Percentiles rank a stretch among this genome's conserved stretches.
Evolutionary conservation across 148 eudicot species (phyloP).

Genomic region (Vaccinium darrowii): DNA sequence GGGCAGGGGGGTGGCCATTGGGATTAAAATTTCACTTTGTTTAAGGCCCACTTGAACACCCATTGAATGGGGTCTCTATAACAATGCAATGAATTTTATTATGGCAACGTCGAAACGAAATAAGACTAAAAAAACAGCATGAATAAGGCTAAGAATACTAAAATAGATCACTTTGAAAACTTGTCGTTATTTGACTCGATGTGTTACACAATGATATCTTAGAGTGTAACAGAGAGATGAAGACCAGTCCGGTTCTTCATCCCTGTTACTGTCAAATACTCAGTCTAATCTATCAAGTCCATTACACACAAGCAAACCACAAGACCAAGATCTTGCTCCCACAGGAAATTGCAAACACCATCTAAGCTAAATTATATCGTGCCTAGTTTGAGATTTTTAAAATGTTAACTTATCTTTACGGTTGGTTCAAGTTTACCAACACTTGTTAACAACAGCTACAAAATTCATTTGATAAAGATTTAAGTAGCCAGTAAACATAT

Average conservation of each 20-base stretch:
- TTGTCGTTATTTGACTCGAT: not conserved
- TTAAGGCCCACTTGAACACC: not conserved
- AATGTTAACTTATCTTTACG: not conserved
- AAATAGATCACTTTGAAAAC: not conserved
- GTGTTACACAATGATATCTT: not conserved
- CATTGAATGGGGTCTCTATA: not conserved
- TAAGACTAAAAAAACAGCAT: not conserved
- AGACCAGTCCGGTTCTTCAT: not conserved
- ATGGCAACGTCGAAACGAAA: not conserved
- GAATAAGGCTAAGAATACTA: not conserved
- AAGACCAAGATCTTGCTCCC: not conserved
- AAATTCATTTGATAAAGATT: not conserved
- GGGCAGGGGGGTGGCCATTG: not conserved
- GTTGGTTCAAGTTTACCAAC: not conserved
- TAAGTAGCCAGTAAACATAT: not conserved
- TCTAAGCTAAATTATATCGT: not conserved
- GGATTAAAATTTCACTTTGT: not conserved
- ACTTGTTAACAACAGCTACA: not conserved
- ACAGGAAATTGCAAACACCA: not conserved
- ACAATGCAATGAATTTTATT: not conserved
- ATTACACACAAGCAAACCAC: not conserved
- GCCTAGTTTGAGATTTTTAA: constrained; percentile 2
- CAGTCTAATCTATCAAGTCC: not conserved
- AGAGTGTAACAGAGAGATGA: not conserved
- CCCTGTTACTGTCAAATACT: not conserved